A percentile compares a stretch with the other conserved stretches of the same genome.
Conservation (phyloP, 108 stramenopile species). For the Parmales sp. region DNA sequence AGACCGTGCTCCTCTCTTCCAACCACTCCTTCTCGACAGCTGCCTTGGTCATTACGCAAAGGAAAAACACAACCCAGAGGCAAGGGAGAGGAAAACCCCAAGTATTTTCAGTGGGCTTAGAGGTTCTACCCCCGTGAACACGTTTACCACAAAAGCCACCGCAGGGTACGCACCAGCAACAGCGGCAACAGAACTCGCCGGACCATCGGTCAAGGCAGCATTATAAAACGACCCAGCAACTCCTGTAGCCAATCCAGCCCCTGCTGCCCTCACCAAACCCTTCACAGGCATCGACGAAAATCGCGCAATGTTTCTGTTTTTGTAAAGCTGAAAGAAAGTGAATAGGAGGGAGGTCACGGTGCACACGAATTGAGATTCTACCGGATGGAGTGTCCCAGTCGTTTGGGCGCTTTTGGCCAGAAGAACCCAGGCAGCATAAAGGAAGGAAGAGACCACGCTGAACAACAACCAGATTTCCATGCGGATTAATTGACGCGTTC, state of each 20-base stretch:
- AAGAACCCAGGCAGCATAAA: neutral
- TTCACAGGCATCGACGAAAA: neutral
- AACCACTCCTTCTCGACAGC: slow-evolving; percentile 93
- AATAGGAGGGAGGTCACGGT: neutral
- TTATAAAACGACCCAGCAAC: neutral
- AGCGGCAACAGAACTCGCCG: neutral
- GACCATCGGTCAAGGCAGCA: neutral
- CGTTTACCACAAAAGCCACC: neutral
- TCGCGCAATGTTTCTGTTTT: neutral
- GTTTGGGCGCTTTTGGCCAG: neutral
- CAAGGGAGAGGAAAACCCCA: too few species aligned
- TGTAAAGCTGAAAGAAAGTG: neutral
- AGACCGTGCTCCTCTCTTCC: slow-evolving; percentile 81
- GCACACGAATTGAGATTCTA: neutral
- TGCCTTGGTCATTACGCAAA: slow-evolving; percentile 99
- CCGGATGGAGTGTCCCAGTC: neutral
- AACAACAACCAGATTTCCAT: neutral
- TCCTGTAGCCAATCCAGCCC: neutral
- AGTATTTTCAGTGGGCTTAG: neutral
- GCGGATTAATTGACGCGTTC: too few species aligned
- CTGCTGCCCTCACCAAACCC: neutral
- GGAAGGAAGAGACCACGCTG: neutral
- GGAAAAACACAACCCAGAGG: too few species aligned
- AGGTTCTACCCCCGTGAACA: neutral
- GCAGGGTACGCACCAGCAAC: slow-evolving; percentile 2